These are phyloP conservation scores for Fragaria vesca DNA, from an alignment of 306 rosid genomes.

Conservation along the genomic window DNA sequence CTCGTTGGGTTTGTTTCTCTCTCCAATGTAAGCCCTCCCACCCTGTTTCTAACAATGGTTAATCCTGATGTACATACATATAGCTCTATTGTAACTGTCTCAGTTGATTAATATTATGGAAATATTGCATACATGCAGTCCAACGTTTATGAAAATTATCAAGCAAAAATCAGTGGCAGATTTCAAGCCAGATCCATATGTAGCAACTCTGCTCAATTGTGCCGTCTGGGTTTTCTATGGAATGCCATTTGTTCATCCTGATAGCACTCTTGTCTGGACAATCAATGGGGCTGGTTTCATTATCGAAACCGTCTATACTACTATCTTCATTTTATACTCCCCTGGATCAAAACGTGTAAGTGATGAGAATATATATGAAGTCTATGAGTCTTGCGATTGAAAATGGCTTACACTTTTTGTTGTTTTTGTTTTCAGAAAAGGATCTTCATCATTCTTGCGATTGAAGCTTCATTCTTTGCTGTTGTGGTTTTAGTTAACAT, in stretches of 20 bases:
- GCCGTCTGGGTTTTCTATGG: conserved; percentile 73
- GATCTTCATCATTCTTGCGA: conserved; percentile 33
- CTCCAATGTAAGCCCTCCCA: conserved; percentile 61
- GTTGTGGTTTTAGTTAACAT: conserved; percentile 28
- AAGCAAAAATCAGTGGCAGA: conserved; percentile 56
- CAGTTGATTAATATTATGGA: not conserved
- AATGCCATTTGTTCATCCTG: conserved; percentile 48
- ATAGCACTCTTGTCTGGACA: conserved; percentile 62
- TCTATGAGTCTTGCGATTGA: not conserved
- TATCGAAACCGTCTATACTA: conserved; percentile 38
- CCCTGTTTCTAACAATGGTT: not conserved
- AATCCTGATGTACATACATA: not conserved
- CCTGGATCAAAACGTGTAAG: conserved; percentile 43
- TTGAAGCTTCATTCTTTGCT: conserved; percentile 41
- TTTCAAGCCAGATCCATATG: conserved; percentile 82
- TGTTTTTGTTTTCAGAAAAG: conserved; percentile 43
- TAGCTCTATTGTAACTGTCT: not conserved
- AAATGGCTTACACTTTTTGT: not conserved
- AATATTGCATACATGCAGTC: conserved; percentile 44
- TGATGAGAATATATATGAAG: not conserved
- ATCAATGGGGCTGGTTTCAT: conserved; percentile 59
- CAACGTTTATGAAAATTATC: conserved; percentile 58
- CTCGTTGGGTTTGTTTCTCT: conserved; percentile 61
- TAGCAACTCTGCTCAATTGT: conserved; percentile 68
- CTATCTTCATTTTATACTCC: conserved; percentile 46